Base-by-base conservation (phyloP, 139 green algal species). In the Coccomyxa sp. region DNA sequence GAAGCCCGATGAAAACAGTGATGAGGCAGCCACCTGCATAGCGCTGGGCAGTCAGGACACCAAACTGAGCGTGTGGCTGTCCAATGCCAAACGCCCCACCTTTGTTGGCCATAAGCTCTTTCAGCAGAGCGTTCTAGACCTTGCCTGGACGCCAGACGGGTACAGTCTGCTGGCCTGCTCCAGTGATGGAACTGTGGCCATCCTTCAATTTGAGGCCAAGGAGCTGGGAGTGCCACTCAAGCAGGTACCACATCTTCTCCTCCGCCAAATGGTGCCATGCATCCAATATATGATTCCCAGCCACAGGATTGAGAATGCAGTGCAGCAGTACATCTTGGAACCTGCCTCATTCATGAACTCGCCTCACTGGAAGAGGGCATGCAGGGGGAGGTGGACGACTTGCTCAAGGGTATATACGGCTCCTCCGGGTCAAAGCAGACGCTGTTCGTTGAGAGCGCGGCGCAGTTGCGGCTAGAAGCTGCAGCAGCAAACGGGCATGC, bases 61-160 rank as follows among this genome's bases (percentile, higher is more conserved):
- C 67, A 80, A 59, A 17, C 15, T 80, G 76, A 59, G 31, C 17
- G 76, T 84, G 13, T 84, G 80, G 89, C 58, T 77, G 4, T 27
- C 83, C 7, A 75, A 74, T 13, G 11, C 77, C 13, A 3, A 58
- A 27, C 28, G 71, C 11, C 82, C 90, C 4, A 32, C 90, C 4
- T 78, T 85, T 30, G 75, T 87, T 23, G 83, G 63, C 63, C 85
- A 45, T 30, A 60, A 74, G 21, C 76, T 93, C 23, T 93, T 93
- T 83, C 77, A 79, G 31, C 84, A 87, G 77, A 82, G 80, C 38
- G 90, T 94, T 12, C 76, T 93, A 27, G 96, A 99, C 86, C n/a
- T 95, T 38, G 91, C 91, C 23, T 99, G 96, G 96, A 91, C 86
- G 17, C 91, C 95, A 17, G 93, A 98, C 71, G 95, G 95, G 23